These are phyloP conservation scores for Phytophthora pisi DNA, from an alignment of 352 stramenopile genomes.

Conservation along the genomic window DNA sequence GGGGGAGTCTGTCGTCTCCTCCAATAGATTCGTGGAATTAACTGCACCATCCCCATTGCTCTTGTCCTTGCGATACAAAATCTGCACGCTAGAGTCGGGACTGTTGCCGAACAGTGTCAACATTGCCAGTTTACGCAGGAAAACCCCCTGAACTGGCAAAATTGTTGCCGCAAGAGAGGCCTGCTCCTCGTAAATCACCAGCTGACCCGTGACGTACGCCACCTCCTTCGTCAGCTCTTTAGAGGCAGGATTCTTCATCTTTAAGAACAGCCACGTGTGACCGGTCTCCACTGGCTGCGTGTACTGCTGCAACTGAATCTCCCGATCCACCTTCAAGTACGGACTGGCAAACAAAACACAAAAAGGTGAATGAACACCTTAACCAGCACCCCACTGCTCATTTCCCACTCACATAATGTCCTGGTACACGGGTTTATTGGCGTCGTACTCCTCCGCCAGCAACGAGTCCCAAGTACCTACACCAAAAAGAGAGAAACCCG, in stretches of 20 bases:
- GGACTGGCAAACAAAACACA: slow-evolving; percentile 36
- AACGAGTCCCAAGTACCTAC: slow-evolving; percentile 68
- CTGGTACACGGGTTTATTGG: slow-evolving; percentile 55
- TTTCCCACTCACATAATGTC: slow-evolving; percentile 62
- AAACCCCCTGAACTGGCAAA: slow-evolving; percentile 83
- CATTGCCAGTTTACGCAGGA: slow-evolving; percentile 69
- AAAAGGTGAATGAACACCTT: background rate
- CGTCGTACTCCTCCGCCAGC: slow-evolving; percentile 60
- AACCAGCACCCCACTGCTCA: no score
- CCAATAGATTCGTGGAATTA: slow-evolving; percentile 24
- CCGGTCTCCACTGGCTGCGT: slow-evolving; percentile 73
- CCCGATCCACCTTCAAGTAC: slow-evolving; percentile 74
- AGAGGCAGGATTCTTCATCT: slow-evolving; percentile 75
- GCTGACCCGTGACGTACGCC: slow-evolving; percentile 78
- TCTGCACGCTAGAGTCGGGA: slow-evolving; percentile 76
- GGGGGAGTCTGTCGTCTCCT: slow-evolving; percentile 18
- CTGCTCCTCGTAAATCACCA: slow-evolving; percentile 87
- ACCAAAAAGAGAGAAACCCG: background rate
- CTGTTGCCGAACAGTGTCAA: slow-evolving; percentile 87
- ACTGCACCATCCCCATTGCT: background rate
- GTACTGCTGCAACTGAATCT: slow-evolving; percentile 82
- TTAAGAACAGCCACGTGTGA: slow-evolving; percentile 81
- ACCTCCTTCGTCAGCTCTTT: slow-evolving; percentile 76
- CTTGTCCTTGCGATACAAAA: slow-evolving; percentile 70
- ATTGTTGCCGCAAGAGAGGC: slow-evolving; percentile 80